Evolutionary conservation across 768 basidiomycete species (phyloP).

Genomic region (Trametes gibbosa): DNA sequence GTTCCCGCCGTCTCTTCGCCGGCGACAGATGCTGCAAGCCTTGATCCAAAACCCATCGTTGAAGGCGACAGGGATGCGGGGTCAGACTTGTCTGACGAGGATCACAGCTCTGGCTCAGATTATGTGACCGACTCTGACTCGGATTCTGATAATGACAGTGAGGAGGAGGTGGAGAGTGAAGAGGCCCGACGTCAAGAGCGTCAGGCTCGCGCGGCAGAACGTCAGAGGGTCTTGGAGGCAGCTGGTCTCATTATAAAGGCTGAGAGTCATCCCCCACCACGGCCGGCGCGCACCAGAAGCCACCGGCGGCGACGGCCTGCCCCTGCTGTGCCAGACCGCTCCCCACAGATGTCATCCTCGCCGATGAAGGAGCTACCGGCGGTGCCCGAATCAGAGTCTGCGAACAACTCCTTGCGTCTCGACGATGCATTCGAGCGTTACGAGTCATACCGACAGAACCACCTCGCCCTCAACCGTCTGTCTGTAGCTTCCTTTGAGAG

Average conservation of each 20-base stretch:
- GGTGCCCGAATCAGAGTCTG: constrained; percentile 34
- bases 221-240: constrained; percentile 80
- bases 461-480: constrained; percentile 47
- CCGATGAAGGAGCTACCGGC: constrained; percentile 54
- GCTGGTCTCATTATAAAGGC: constrained; percentile 80
- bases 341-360: constrained; percentile 27
- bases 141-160: constrained; percentile 38
- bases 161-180: constrained; percentile 33
- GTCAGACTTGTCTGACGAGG: constrained; percentile 26
- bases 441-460: constrained; percentile 70
- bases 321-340: constrained; percentile 46
- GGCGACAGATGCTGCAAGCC: not conserved
- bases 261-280: constrained; percentile 50
- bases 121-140: constrained; percentile 42
- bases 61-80: not conserved
- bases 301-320: constrained; percentile 44
- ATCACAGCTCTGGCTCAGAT: constrained; percentile 38
- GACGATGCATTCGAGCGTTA: constrained; percentile 92
- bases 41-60: not conserved
- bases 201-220: constrained; percentile 67
- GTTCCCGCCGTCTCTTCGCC: not conserved
- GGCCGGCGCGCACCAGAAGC: constrained; percentile 33
- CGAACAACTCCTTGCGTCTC: constrained; percentile 32
- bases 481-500: constrained; percentile 63
- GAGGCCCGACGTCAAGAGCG: constrained; percentile 50